A percentile compares a stretch with the other conserved stretches of the same genome.
Conservation (phyloP, 1,139 yeast species). For the Debaryomycetaceae sp. region DNA sequence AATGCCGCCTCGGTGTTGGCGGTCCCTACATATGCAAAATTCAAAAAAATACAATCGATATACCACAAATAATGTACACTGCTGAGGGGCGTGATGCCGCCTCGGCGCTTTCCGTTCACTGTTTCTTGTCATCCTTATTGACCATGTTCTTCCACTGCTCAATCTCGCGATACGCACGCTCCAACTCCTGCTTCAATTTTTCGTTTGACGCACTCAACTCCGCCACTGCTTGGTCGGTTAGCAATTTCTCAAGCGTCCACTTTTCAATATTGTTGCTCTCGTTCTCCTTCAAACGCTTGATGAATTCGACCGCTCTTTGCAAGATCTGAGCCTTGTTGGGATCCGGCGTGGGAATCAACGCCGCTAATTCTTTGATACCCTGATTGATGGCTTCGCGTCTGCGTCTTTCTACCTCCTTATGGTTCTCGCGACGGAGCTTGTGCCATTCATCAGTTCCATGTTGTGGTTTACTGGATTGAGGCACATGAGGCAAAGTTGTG, state of each 20-base stretch:
- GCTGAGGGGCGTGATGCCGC: too few relatives aligned
- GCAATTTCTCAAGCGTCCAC: constrained; percentile 87
- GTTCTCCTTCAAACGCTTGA: constrained; percentile 80
- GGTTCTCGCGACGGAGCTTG: constrained; percentile 78
- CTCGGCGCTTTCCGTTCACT: too few relatives aligned
- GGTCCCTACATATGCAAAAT: too few relatives aligned
- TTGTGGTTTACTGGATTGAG: constrained; percentile 34
- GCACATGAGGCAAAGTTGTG: constrained; percentile 27
- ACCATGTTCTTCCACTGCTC: constrained; percentile 68
- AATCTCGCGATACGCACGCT: constrained; percentile 88
- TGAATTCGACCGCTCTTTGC: constrained; percentile 84
- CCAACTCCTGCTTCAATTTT: constrained; percentile 72
- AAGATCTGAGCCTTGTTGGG: constrained; percentile 89
- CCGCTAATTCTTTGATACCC: constrained; percentile 83
- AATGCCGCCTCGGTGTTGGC: too few relatives aligned
- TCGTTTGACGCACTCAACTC: constrained; percentile 76
- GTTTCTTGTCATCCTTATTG: constrained; percentile 20
- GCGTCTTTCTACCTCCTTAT: constrained; percentile 95
- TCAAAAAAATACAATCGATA: too few relatives aligned
- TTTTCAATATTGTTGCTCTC: constrained; percentile 86
- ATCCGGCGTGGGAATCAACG: constrained; percentile 81
- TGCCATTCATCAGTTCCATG: constrained; percentile 88
- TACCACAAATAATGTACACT: too few relatives aligned
- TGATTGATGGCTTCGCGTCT: constrained; percentile 89
- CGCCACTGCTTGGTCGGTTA: constrained; percentile 86